Evolutionary conservation across 176 grass and related monocot genomes (phyloP), one percentile per base, ranked within the genome.

Genomic region (Carex cristatella): DNA sequence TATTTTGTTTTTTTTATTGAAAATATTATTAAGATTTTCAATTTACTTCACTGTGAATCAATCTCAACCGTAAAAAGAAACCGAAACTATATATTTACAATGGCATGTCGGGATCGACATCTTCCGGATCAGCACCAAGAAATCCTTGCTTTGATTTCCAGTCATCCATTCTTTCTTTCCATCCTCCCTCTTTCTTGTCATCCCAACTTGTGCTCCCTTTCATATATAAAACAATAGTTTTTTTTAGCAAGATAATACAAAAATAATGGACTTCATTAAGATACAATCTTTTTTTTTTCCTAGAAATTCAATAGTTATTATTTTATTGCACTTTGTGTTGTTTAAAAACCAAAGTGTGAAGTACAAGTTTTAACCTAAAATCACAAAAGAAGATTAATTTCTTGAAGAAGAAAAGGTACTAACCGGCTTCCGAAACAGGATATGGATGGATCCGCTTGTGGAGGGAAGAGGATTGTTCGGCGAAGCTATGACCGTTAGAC

Each of bases 151-250:
- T 99, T 60, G 96, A 95, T 83, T 99, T 99, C 93, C 93, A 99
- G 16, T 99, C 96, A 69, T 99, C 96, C 96, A 99, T 95, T 74
- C 96, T 88, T 79, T 95, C 96, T 91, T 99, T 99, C 96, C 96
- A 99, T 75, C 93, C 86, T 51, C 85, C 86, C 18, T 99, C 93
- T 65, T 87, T 95, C 83, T 94, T 95, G 57, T 94, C 96, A 68
- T 95, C 96, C 89, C 90, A 92, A 60, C 85, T 99, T 15, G 87
- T 88, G 60, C 96, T 99, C 76, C 93, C 96, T 98, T 81, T 81
- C 65, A 14, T 44, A 51, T 11, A 23, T 23, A 23, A 23, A 56
- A 42, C 46, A 28, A 14, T 28, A 51, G n/a, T 14, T 51, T 4
- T 2, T n/a, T 51, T 49, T 72, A 27, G 63, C 32, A 48, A 11